Base-by-base conservation (phyloP, 2,329 filamentous ascomycete species). In the Epichloe coenophiala region DNA sequence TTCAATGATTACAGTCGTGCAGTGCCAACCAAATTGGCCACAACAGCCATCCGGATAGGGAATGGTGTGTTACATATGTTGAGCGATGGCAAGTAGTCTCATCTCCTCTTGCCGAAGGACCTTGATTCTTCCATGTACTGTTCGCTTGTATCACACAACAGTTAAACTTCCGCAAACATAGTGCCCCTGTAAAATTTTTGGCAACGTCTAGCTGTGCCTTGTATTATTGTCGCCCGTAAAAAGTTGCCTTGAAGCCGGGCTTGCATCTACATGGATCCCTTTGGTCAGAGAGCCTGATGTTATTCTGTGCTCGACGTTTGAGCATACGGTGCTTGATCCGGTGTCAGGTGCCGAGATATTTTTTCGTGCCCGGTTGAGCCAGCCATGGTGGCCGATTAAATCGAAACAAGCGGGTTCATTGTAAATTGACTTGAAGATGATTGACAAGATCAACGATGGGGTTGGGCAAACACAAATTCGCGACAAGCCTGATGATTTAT, bases 401-500 rank as follows among this genome's bases (percentile, higher is more conserved):
- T 31, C 8, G 27, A 31, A 11, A 31, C 8, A 31, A 31, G 27
- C 27, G 8, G 27, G 8, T 3, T 31, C 8, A 11, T 31, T 31
- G 7, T n/a, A 7, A 38, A 38, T 38, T 38, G 15, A 38, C 12
- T 27, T n/a, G 6, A 33, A 31, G 23, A 31, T 17, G n/a, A n/a
- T 35, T 5, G 31, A 33, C 27, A 13, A 31, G 13, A 11, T 49
- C 44, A 53, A 27, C 27, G 27, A 15, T 13, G n/a, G 5, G 51
- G 40, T 33, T 51, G 48, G 17, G 51, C 36, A 57, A 66, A 65
- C 15, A 65, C 63, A 53, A 69, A 70, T 51, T 69, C 67, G 21
- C 66, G 65, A 48, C 67, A 69, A 7, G 66, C 65, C 66, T 68
- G 42, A 21, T n/a, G 12, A 15, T 19, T 49, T 38, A 49, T 15